These are phyloP conservation scores for Noccaea bulbosa DNA, from an alignment of 345 rosid genomes.

Conservation along the genomic window DNA sequence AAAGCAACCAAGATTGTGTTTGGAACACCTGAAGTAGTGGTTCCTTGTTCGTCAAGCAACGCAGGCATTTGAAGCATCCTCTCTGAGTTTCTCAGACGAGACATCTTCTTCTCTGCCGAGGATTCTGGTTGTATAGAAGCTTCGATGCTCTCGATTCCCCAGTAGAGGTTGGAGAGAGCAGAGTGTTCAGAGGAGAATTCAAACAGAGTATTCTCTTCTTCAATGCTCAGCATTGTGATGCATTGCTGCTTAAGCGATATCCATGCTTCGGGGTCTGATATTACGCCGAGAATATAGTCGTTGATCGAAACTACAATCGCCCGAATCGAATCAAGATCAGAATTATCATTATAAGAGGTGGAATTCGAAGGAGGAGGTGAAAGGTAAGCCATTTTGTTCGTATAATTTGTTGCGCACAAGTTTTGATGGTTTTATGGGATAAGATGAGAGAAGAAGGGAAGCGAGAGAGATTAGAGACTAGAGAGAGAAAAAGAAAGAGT, in stretches of 20 bases:
- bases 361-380: slow-evolving; percentile 44
- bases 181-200: slow-evolving; percentile 70
- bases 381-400: slow-evolving; percentile 46
- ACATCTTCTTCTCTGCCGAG: slow-evolving; percentile 49
- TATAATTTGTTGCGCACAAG: slow-evolving; percentile 22
- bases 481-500: neutral
- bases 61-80: slow-evolving; percentile 88
- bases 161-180: slow-evolving; percentile 66
- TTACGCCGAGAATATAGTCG: slow-evolving; percentile 43
- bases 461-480: neutral
- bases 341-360: slow-evolving; percentile 43
- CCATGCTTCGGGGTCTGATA: slow-evolving; percentile 49
- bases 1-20: slow-evolving; percentile 52
- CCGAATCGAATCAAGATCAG: slow-evolving; percentile 50
- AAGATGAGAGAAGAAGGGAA: slow-evolving; percentile 37
- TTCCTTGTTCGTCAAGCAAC: slow-evolving; percentile 72
- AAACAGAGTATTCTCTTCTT: slow-evolving; percentile 48
- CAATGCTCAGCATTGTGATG: slow-evolving; percentile 46
- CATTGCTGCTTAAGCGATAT: slow-evolving; percentile 49
- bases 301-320: slow-evolving; percentile 53
- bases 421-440: slow-evolving; percentile 35
- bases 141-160: slow-evolving; percentile 75
- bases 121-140: slow-evolving; percentile 51
- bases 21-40: slow-evolving; percentile 61
- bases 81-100: slow-evolving; percentile 59